phyloP scores from a whole-genome alignment of 2,329 filamentous ascomycete species.

The Aspergillus arachidicola region DNA sequence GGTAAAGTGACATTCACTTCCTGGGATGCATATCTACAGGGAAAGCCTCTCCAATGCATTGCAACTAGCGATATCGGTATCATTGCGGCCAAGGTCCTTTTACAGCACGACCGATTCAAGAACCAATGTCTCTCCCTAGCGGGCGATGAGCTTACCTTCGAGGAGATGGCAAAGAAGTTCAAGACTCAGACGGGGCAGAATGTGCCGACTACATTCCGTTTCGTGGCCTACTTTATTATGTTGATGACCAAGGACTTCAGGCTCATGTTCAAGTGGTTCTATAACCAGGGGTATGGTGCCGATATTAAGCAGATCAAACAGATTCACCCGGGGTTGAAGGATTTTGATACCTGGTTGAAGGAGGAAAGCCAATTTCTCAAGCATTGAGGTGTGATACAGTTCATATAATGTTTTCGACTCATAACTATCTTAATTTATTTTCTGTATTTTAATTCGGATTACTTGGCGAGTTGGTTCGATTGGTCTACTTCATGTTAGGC shows the following conservation, averaged over 20 bases:
- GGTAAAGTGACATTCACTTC: conserved; percentile 52
- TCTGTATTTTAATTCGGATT: neutral
- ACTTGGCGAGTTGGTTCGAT: neutral
- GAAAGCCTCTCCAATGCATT: conserved; percentile 48
- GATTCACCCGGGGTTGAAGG: conserved; percentile 49
- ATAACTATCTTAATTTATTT: neutral
- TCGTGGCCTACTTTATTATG: conserved; percentile 46
- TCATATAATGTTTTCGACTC: neutral
- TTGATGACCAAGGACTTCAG: conserved; percentile 48
- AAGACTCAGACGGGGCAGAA: conserved; percentile 49
- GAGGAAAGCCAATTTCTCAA: conserved; percentile 47
- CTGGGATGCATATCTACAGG: conserved; percentile 45
- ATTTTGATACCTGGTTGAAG: conserved; percentile 53
- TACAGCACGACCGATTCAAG: conserved; percentile 48
- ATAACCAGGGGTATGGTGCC: conserved; percentile 49
- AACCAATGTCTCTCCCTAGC: conserved; percentile 44
- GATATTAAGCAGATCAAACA: conserved; percentile 48
- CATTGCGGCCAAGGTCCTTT: conserved; percentile 54
- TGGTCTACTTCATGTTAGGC: neutral
- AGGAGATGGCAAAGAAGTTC: conserved; percentile 50
- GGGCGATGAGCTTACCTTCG: conserved; percentile 55
- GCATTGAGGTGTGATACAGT: neutral
- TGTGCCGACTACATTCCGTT: conserved; percentile 45
- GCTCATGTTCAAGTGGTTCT: conserved; percentile 57
- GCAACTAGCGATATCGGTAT: conserved; percentile 54